A percentile compares a stretch with the other conserved stretches of the same genome.
Evolutionary conservation across 768 basidiomycete genomes (phyloP).

Genomic region (Asterophora parasitica): DNA sequence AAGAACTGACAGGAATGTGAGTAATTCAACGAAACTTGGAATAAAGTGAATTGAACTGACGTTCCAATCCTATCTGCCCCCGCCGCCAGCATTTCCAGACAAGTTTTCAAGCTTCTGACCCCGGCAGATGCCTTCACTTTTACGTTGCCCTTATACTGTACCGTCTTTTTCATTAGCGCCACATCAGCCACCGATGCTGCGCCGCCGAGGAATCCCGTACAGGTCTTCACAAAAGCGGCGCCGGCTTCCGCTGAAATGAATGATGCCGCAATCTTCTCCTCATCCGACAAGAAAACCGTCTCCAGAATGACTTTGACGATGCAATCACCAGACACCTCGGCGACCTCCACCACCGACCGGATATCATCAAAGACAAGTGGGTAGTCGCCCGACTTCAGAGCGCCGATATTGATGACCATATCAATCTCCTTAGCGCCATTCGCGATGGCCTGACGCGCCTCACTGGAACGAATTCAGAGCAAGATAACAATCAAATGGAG

Average conservation of each 20-base stretch:
- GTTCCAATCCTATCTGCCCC: conserved; percentile 53
- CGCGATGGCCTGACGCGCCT: conserved; percentile 40
- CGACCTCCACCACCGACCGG: conserved; percentile 32
- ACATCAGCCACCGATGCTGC: conserved; percentile 44
- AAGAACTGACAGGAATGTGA: conserved; percentile 17
- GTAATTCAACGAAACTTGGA: too few relatives aligned
- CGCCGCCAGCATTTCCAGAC: conserved; percentile 41
- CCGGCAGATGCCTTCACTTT: conserved; percentile 51
- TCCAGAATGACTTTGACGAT: conserved; percentile 52
- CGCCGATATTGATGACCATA: conserved; percentile 46
- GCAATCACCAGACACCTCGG: conserved; percentile 26
- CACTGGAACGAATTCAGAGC: conserved; percentile 23
- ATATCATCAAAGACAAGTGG: conserved; percentile 36
- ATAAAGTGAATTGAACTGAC: conserved; percentile 25
- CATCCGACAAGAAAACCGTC: conserved; percentile 40
- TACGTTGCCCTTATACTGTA: conserved; percentile 32
- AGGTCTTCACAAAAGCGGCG: conserved; percentile 50
- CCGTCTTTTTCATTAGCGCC: conserved; percentile 35
- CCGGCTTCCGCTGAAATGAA: conserved; percentile 46
- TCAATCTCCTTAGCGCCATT: conserved; percentile 49
- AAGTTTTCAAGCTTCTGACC: conserved; percentile 42
- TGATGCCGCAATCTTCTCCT: conserved; percentile 42
- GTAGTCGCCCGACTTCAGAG: conserved; percentile 37
- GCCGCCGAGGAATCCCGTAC: conserved; percentile 46
- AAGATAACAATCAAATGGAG: not conserved